These are phyloP conservation scores for Penicillium canescens DNA, from an alignment of 495 filamentous ascomycete genomes.

Conservation along the genomic window DNA sequence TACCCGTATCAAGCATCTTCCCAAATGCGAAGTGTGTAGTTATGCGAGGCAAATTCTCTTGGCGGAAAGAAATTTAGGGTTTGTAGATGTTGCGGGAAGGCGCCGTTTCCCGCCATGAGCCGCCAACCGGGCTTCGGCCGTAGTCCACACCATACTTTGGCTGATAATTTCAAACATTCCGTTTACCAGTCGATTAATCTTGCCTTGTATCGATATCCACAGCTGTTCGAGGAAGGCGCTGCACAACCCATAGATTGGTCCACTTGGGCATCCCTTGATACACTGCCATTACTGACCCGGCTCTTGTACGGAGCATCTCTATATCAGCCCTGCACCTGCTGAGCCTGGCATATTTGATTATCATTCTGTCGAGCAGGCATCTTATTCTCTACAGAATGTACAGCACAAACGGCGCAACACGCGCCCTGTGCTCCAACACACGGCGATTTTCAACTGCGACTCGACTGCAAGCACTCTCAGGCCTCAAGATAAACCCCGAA, in stretches of 20 bases:
- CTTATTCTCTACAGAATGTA: constrained; percentile 5
- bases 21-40: not conserved
- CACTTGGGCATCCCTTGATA: not conserved
- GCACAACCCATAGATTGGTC: not conserved
- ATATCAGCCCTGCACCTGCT: no score
- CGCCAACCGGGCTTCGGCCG: not conserved
- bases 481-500: constrained; percentile 32
- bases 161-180: not conserved
- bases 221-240: constrained; percentile 16
- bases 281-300: not conserved
- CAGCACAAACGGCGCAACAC: constrained; percentile 1
- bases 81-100: constrained; percentile 25
- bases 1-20: not conserved
- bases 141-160: not conserved
- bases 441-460: constrained; percentile 18
- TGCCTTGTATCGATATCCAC: not conserved
- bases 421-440: constrained; percentile 10
- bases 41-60: no score
- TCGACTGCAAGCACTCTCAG: constrained; percentile 16
- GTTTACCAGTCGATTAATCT: not conserved
- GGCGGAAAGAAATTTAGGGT: constrained; percentile 1
- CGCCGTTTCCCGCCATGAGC: constrained; percentile 2
- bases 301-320: not conserved
- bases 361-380: not conserved
- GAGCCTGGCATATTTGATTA: not conserved